Evolutionary conservation across 139 green algal species (phyloP).

Genomic region (Gonium pectorale): DNA sequence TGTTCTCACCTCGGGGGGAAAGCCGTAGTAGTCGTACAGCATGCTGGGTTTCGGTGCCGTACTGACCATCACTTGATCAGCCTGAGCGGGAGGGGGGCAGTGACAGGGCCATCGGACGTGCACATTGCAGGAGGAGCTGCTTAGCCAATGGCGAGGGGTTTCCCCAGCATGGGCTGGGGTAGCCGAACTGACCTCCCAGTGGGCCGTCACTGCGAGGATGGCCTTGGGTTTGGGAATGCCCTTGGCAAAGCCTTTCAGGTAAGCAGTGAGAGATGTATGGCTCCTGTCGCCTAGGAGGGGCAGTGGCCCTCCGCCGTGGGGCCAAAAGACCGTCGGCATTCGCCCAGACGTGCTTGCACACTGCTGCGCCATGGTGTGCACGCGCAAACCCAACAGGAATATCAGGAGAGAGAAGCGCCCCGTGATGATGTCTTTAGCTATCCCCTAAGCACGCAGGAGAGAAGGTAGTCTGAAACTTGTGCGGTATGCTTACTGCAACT

Average conservation of each 20-base stretch:
- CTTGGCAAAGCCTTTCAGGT: background rate
- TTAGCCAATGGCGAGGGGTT: no score
- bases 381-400: no score
- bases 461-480: no score
- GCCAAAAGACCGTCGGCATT: constrained; percentile 12
- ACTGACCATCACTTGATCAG: constrained; percentile 29
- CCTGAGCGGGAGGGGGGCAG: background rate
- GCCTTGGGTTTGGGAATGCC: background rate
- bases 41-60: constrained; percentile 43
- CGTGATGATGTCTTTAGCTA: no score
- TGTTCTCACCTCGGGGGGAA: constrained; percentile 58
- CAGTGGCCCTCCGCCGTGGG: constrained; percentile 23
- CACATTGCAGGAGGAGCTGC: no score
- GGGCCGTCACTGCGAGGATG: constrained; percentile 29
- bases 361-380: constrained; percentile 25
- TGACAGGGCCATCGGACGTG: no score
- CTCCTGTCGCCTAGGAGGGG: background rate
- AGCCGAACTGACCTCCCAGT: constrained; percentile 31
- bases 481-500: no score
- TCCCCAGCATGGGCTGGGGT: no score
- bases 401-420: no score
- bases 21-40: constrained; percentile 85
- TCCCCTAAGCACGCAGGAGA: no score
- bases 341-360: background rate
- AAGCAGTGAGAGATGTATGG: background rate